These are phyloP conservation scores for Fomitopsis serialis DNA, from an alignment of 768 basidiomycete species.

Conservation along the genomic window DNA sequence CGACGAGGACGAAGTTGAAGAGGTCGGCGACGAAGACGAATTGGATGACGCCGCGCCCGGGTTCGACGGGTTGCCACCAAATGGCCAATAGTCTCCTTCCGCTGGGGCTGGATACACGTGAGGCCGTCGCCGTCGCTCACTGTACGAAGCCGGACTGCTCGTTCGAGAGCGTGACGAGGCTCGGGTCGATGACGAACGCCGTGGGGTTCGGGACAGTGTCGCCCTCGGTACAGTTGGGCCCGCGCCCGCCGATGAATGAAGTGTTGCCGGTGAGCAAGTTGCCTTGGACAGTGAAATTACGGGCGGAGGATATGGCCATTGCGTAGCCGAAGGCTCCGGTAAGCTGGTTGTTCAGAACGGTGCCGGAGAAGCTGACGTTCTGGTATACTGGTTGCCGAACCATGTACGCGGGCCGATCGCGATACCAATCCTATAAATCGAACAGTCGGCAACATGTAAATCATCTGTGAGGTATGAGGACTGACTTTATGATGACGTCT, in stretches of 20 bases:
- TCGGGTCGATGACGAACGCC: slow-evolving; percentile 53
- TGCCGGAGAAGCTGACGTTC: slow-evolving; percentile 49
- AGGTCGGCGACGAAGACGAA: slow-evolving; percentile 14
- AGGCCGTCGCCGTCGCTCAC: slow-evolving; percentile 52
- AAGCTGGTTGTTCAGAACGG: slow-evolving; percentile 51
- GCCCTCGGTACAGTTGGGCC: slow-evolving; percentile 54
- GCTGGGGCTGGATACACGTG: slow-evolving; percentile 65
- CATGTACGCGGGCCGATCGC: slow-evolving; percentile 74
- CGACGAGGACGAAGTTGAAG: slow-evolving; percentile 17
- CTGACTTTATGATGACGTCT: slow-evolving; percentile 68
- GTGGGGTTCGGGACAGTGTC: slow-evolving; percentile 48
- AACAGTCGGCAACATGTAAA: slow-evolving; percentile 1
- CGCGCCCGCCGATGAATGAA: slow-evolving; percentile 66
- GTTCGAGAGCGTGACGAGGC: slow-evolving; percentile 32
- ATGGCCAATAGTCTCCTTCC: slow-evolving; percentile 72
- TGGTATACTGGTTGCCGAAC: slow-evolving; percentile 59
- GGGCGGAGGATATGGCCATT: slow-evolving; percentile 58
- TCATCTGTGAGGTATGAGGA: neutral
- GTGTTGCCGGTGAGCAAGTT: slow-evolving; percentile 65
- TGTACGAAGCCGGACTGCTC: slow-evolving; percentile 49
- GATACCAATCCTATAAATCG: slow-evolving; percentile 60
- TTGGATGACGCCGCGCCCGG: slow-evolving; percentile 18
- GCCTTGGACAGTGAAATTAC: slow-evolving; percentile 60
- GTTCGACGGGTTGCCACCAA: slow-evolving; percentile 43
- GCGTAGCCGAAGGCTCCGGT: slow-evolving; percentile 72